Percentiles rank a stretch among this genome's conserved stretches.
phyloP scores from a whole-genome alignment of 805 yeast species.

The Myxozyma vanderwaltii region DNA sequence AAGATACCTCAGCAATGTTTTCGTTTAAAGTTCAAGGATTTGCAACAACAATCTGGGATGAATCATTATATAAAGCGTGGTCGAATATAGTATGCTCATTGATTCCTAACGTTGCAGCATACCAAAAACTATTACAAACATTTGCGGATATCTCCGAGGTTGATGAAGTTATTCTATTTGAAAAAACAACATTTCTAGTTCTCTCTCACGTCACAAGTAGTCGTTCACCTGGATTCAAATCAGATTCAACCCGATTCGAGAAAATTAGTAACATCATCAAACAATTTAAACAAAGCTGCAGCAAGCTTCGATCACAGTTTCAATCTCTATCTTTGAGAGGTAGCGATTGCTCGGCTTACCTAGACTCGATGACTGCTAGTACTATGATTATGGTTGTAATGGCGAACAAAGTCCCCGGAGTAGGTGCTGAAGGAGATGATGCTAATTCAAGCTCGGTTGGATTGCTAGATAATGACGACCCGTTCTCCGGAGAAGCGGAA shows the following conservation, averaged over 20 bases:
- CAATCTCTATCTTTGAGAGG: conserved; percentile 72
- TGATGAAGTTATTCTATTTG: conserved; percentile 87
- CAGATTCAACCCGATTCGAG: conserved; percentile 92
- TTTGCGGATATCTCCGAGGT: conserved; percentile 78
- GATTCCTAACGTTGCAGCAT: conserved; percentile 84
- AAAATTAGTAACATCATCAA: conserved; percentile 92
- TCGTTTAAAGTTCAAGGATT: conserved; percentile 58
- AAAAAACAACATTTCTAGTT: conserved; percentile 86
- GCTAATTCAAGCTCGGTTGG: conserved; percentile 19
- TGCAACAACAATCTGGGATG: conserved; percentile 98
- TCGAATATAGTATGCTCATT: conserved; percentile 91
- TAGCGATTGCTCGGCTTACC: conserved; percentile 44
- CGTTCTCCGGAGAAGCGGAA: conserved; percentile 37
- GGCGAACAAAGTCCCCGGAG: conserved; percentile 37
- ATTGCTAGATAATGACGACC: conserved; percentile 29
- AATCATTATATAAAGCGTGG: conserved; percentile 95
- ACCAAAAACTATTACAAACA: conserved; percentile 72
- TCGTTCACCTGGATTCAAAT: conserved; percentile 31
- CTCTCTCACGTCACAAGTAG: conserved; percentile 53
- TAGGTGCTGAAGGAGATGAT: conserved; percentile 15
- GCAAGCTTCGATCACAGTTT: conserved; percentile 83
- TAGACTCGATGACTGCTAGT: conserved; percentile 48
- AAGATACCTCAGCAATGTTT: conserved; percentile 56
- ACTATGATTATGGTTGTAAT: conserved; percentile 50
- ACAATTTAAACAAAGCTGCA: conserved; percentile 89